These are phyloP conservation scores for Chlamydomonas schloesseri DNA, from an alignment of 139 green algal genomes.

Conservation along the genomic window DNA sequence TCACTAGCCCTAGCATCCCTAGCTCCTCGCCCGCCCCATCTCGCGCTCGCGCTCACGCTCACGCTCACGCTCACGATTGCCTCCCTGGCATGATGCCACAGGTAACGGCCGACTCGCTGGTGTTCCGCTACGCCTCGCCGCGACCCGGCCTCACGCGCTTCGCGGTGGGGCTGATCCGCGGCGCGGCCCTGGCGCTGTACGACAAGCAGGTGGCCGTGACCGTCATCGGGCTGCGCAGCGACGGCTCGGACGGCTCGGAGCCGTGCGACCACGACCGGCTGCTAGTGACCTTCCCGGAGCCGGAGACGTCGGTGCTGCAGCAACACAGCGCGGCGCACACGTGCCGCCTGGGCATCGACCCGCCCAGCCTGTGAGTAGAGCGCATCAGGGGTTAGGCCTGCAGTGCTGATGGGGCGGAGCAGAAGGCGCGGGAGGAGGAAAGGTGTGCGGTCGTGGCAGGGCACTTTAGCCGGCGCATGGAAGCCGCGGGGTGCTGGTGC, in stretches of 20 bases:
- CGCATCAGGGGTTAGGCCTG: too few relatives aligned
- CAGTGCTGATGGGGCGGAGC: too few relatives aligned
- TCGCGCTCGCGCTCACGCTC: too few relatives aligned
- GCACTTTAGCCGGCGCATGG: too few relatives aligned
- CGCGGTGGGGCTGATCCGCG: slow-evolving; percentile 17
- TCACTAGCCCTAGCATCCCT: too few relatives aligned
- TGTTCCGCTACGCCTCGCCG: slow-evolving; percentile 11
- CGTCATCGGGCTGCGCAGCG: not conserved
- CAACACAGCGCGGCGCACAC: not conserved
- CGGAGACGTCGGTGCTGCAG: not conserved
- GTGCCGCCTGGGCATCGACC: slow-evolving; percentile 8
- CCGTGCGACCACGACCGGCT: slow-evolving; percentile 9
- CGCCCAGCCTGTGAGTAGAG: slow-evolving; percentile 11
- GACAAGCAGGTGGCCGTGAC: not conserved
- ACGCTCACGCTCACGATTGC: too few relatives aligned
- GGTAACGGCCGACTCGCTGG: slow-evolving; percentile 16
- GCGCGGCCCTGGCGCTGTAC: slow-evolving; percentile 13
- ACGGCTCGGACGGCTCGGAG: not conserved
- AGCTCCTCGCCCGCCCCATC: too few relatives aligned
- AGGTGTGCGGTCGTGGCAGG: too few relatives aligned
- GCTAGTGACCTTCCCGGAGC: not conserved
- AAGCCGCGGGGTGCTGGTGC: too few relatives aligned
- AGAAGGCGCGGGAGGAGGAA: too few relatives aligned
- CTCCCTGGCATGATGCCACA: too few relatives aligned
- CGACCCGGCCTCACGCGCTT: slow-evolving; percentile 30